These are phyloP conservation scores for Skeletonema tropicum DNA, from an alignment of 108 stramenopile species.

Conservation along the genomic window DNA sequence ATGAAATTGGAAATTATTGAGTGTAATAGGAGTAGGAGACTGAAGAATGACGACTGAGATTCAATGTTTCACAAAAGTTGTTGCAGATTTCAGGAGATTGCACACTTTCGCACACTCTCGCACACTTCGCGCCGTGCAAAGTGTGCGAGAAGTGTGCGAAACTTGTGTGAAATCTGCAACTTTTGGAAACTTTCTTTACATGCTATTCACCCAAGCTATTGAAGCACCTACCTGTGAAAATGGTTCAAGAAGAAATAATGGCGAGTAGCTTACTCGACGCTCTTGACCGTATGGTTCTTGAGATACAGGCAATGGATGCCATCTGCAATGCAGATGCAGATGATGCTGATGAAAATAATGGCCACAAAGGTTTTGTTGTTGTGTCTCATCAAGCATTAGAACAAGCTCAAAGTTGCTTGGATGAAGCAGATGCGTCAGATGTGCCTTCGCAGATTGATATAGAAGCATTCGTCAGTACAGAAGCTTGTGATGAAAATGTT, in stretches of 20 bases:
- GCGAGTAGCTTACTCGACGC: slow-evolving; percentile 24
- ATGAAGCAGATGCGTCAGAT: background rate
- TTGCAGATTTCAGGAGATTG: too few relatives aligned
- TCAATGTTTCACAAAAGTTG: too few relatives aligned
- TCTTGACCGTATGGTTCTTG: slow-evolving; percentile 42
- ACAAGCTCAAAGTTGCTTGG: slow-evolving; percentile 7
- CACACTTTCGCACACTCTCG: too few relatives aligned
- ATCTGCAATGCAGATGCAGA: slow-evolving; percentile 36
- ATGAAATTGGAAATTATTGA: too few relatives aligned
- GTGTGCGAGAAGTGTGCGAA: too few relatives aligned
- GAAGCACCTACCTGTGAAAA: background rate
- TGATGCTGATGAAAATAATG: background rate
- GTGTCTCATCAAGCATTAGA: slow-evolving; percentile 13
- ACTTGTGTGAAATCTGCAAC: too few relatives aligned
- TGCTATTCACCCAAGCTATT: background rate
- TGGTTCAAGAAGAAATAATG: background rate
- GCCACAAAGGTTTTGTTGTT: slow-evolving; percentile 13
- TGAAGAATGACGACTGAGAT: too few relatives aligned
- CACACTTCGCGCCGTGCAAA: too few relatives aligned
- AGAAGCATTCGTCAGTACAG: slow-evolving; percentile 7
- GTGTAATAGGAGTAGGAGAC: too few relatives aligned
- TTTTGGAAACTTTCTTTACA: too few relatives aligned
- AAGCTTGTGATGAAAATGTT: background rate
- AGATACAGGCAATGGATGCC: slow-evolving; percentile 50
- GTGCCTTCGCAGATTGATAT: slow-evolving; percentile 32